Evolutionary conservation across 805 yeast genomes (phyloP).

Genomic region (Sungouiozyma intestinalis): DNA sequence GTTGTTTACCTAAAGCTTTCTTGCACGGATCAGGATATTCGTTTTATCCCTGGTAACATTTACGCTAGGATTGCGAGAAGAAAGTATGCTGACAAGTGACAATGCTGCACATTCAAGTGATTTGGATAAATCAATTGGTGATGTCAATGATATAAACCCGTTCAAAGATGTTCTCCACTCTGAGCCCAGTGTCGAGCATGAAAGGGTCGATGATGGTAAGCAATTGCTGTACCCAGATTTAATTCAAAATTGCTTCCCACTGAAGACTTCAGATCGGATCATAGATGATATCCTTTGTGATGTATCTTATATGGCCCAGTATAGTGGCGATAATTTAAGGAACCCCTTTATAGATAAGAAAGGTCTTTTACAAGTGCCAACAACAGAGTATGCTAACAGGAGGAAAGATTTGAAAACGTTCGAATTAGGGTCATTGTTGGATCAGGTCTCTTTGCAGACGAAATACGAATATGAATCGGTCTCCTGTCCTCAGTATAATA

Average conservation of each 20-base stretch:
- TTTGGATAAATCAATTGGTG: not conserved
- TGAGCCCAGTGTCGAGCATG: not conserved
- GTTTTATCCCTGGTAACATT: too few species aligned
- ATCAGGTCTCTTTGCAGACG: constrained; percentile 24
- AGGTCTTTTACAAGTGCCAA: constrained; percentile 24
- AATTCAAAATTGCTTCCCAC: constrained; percentile 18
- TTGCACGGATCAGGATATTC: too few species aligned
- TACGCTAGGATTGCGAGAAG: too few species aligned
- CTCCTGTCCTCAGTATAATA: constrained; percentile 21
- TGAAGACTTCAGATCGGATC: constrained; percentile 59
- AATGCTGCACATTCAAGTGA: not conserved
- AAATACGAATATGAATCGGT: constrained; percentile 20
- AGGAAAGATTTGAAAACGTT: constrained; percentile 14
- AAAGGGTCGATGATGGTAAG: constrained; percentile 19
- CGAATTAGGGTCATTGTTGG: constrained; percentile 20
- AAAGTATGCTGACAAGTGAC: not conserved
- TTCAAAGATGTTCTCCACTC: not conserved
- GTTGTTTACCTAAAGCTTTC: too few species aligned
- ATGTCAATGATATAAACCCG: not conserved
- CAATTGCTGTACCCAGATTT: constrained; percentile 17
- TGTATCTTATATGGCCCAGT: constrained; percentile 16
- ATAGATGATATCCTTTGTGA: constrained; percentile 51
- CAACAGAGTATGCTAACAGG: constrained; percentile 24
- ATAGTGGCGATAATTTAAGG: constrained; percentile 3
- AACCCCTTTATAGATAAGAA: constrained; percentile 4